Evolutionary conservation across 75 land plant species (phyloP).

Genomic region (Chamaecyparis obtusa): DNA sequence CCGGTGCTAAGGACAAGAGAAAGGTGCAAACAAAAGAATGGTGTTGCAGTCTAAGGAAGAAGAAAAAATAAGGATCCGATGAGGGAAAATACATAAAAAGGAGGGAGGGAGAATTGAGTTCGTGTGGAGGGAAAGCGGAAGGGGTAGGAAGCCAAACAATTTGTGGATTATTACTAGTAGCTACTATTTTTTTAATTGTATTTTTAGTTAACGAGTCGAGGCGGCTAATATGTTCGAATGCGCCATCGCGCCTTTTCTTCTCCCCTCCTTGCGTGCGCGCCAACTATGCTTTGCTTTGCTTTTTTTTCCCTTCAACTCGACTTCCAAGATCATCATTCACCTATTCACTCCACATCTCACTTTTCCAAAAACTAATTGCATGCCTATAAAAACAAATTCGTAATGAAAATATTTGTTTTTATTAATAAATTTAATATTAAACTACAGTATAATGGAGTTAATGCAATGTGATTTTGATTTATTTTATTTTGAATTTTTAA

Average conservation of each 20-base stretch:
- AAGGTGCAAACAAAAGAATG: not conserved
- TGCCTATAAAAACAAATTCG: no score
- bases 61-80: not conserved
- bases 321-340: no score
- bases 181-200: not conserved
- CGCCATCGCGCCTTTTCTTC: slow-evolving; percentile 8
- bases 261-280: not conserved
- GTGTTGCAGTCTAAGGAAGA: not conserved
- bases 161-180: not conserved
- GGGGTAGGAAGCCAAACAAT: not conserved
- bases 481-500: no score
- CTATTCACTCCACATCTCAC: no score
- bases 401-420: no score
- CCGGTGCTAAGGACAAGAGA: not conserved
- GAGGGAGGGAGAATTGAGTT: not conserved
- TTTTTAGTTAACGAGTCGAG: not conserved
- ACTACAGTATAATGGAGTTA: no score
- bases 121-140: slow-evolving; percentile 1
- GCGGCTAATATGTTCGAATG: slow-evolving; percentile 6
- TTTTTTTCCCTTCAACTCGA: no score
- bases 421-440: no score
- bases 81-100: not conserved
- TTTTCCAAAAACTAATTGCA: no score
- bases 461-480: no score
- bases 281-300: not conserved